Percentiles rank a stretch among this genome's conserved stretches.
These are phyloP conservation scores for Ceratobasidium sp. DNA, from an alignment of 1,284 basidiomycete species.

Conservation along the genomic window DNA sequence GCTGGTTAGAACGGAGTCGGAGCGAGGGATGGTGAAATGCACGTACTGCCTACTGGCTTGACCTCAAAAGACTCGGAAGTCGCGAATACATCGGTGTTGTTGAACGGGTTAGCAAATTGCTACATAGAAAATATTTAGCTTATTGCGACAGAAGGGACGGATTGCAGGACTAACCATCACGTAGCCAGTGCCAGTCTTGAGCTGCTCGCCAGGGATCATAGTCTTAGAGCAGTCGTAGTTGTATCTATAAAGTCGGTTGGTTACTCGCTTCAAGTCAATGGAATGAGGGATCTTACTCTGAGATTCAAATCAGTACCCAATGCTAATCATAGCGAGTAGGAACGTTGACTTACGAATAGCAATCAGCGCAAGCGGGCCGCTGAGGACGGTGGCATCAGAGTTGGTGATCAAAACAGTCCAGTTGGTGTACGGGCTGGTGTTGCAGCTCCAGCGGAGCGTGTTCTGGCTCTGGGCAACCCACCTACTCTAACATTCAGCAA, in stretches of 20 bases:
- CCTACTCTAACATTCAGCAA: conserved; percentile 2
- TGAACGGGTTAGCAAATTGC: conserved; percentile 37
- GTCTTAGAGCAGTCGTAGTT: conserved; percentile 50
- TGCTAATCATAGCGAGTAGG: neutral
- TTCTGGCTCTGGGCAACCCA: conserved; percentile 43
- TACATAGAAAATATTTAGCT: neutral
- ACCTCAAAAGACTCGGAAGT: conserved; percentile 48
- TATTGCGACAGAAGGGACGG: neutral
- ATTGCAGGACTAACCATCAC: conserved; percentile 33
- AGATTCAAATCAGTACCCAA: neutral
- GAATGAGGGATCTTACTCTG: conserved; percentile 8
- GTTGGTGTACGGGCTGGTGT: conserved; percentile 46
- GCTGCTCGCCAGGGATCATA: conserved; percentile 35
- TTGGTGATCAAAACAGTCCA: conserved; percentile 49
- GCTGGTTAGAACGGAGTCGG: neutral
- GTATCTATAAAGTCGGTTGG: neutral
- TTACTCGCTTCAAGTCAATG: too few relatives aligned
- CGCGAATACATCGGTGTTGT: conserved; percentile 44
- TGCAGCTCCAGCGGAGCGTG: conserved; percentile 42
- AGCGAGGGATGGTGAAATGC: neutral
- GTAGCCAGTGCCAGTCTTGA: conserved; percentile 48
- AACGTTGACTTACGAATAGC: conserved; percentile 39
- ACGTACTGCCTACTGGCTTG: conserved; percentile 49
- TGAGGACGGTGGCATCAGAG: conserved; percentile 38
- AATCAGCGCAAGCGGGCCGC: conserved; percentile 46